These are phyloP conservation scores for Hippophae tibetana DNA, from an alignment of 306 rosid genomes.

Conservation along the genomic window DNA sequence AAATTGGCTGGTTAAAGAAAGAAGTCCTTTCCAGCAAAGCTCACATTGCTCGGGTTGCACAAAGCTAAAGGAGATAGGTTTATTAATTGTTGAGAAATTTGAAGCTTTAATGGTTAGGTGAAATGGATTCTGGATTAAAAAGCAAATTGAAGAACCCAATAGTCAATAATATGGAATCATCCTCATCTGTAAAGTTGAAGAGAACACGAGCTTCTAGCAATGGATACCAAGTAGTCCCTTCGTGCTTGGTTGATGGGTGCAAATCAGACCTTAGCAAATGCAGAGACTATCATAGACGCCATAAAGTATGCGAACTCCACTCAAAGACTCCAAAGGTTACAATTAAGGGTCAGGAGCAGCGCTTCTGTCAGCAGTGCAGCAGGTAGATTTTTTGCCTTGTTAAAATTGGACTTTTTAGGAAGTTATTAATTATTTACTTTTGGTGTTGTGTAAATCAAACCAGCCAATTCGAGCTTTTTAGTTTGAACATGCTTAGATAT, in stretches of 20 bases:
- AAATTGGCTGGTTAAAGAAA: conserved; percentile 3
- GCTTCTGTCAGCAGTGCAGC: conserved; percentile 98
- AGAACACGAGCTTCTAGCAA: conserved; percentile 32
- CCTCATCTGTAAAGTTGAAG: conserved; percentile 38
- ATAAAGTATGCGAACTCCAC: conserved; percentile 74
- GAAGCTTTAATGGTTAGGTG: conserved; percentile 1
- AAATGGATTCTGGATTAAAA: conserved; percentile 14
- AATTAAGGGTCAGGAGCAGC: conserved; percentile 55
- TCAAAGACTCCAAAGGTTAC: conserved; percentile 69
- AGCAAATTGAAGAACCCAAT: conserved; percentile 14
- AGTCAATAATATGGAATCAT: conserved; percentile 20
- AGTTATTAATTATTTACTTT: too few relatives aligned
- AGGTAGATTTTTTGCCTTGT: conserved; percentile 27
- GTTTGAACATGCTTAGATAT: not conserved
- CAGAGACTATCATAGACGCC: conserved; percentile 79
- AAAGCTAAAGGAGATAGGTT: conserved; percentile 3
- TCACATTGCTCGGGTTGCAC: not conserved
- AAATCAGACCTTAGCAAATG: conserved; percentile 62
- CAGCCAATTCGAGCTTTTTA: not conserved
- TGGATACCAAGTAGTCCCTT: conserved; percentile 39
- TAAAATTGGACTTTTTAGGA: too few relatives aligned
- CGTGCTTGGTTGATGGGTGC: conserved; percentile 78
- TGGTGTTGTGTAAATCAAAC: too few relatives aligned
- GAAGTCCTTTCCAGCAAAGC: not conserved
- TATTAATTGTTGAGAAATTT: not conserved